Conservation (phyloP, 352 stramenopile species). For the Lagenidium giganteum region DNA sequence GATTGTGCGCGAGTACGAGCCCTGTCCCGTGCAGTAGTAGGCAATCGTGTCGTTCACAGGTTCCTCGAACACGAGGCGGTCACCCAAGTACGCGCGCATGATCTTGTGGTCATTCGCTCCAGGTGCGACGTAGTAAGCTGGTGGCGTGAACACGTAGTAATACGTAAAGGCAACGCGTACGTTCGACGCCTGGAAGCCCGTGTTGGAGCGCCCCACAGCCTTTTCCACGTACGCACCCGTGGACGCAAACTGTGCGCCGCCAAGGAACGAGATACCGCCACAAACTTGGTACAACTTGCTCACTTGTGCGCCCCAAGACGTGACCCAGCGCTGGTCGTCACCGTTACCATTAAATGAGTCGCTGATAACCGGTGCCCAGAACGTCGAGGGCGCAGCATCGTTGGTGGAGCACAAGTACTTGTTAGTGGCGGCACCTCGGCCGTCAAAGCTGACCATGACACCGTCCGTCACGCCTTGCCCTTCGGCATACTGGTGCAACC, state of each 20-base stretch:
- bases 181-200: constrained; percentile 25
- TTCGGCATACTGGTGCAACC: constrained; percentile 40
- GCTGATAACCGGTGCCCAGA: constrained; percentile 37
- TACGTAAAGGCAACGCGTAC: constrained; percentile 55
- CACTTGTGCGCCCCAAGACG: constrained; percentile 28
- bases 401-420: constrained; percentile 63
- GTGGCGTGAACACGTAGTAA: constrained; percentile 56
- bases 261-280: constrained; percentile 42
- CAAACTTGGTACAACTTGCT: constrained; percentile 46
- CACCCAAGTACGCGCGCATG: constrained; percentile 10
- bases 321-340: constrained; percentile 49
- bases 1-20: constrained; percentile 5
- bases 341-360: constrained; percentile 55
- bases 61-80: constrained; percentile 32
- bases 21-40: constrained; percentile 34
- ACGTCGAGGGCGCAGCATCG: constrained; percentile 36
- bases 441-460: constrained; percentile 35
- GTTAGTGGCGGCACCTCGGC: constrained; percentile 30
- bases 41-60: constrained; percentile 30
- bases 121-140: no score
- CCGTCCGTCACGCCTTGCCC: constrained; percentile 39
- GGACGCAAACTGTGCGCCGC: constrained; percentile 25
- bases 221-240: constrained; percentile 41
- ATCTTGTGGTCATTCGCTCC: not conserved
- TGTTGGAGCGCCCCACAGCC: constrained; percentile 20